Evolutionary conservation across 345 rosid genomes (phyloP).

Genomic region (Cardamine occulta): DNA sequence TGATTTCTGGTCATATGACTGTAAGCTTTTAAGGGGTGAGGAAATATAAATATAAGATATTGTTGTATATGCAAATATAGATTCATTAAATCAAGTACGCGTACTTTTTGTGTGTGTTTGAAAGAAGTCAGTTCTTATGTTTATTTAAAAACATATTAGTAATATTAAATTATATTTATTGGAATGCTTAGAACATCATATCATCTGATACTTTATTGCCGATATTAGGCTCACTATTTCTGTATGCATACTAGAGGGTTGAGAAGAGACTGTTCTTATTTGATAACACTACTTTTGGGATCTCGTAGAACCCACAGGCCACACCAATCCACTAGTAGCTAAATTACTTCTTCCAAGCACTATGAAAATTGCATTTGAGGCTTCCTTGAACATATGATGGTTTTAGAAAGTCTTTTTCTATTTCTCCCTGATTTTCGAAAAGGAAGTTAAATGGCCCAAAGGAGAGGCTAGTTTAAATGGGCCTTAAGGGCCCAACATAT

Average conservation of each 20-base stretch:
- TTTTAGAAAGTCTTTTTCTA: not conserved
- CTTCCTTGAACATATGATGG: not conserved
- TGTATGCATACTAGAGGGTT: no score
- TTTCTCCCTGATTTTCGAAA: not conserved
- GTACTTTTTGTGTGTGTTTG: no score
- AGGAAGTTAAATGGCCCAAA: not conserved
- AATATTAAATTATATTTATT: no score
- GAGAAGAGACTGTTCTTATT: no score
- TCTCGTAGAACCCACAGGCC: not conserved
- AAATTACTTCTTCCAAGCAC: not conserved
- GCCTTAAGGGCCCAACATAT: constrained; percentile 11
- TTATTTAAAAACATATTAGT: no score
- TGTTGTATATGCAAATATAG: no score
- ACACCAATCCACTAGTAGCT: not conserved
- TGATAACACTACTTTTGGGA: not conserved
- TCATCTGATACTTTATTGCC: no score
- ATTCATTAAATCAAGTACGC: not conserved
- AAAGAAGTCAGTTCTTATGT: no score
- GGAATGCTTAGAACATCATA: no score
- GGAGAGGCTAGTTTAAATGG: not conserved
- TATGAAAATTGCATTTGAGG: not conserved
- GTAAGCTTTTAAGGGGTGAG: no score
- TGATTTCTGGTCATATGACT: not conserved
- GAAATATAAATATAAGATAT: no score
- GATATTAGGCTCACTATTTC: no score